Conservation (phyloP, 164 flowering plant genomes). For the Tetracentron sinense region DNA sequence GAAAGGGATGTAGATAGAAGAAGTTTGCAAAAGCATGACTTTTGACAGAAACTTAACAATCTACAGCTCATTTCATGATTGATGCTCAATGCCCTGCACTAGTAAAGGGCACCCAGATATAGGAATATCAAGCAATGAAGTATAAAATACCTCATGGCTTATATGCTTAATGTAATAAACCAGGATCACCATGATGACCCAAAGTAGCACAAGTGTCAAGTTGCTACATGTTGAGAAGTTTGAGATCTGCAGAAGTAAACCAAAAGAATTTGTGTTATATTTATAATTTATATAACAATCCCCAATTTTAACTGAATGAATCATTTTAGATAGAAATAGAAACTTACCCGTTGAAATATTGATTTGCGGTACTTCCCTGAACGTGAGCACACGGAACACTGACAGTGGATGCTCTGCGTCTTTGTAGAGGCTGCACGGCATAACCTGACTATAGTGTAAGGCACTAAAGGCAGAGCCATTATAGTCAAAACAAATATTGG, state of each 20-base stretch:
- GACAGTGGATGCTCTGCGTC: conserved; percentile 64
- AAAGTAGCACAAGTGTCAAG: conserved; percentile 74
- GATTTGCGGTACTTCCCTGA: conserved; percentile 89
- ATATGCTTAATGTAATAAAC: conserved; percentile 79
- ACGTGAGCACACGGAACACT: conserved; percentile 62
- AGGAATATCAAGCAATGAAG: not conserved
- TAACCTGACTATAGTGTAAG: conserved; percentile 73
- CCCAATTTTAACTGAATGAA: not conserved
- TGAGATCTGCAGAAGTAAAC: conserved; percentile 54
- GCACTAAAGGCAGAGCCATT: conserved; percentile 93
- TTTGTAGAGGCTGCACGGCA: conserved; percentile 71
- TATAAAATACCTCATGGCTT: conserved; percentile 59
- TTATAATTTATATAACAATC: not conserved
- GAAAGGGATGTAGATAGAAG: not conserved
- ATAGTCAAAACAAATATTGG: conserved; percentile 90
- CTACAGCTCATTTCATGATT: not conserved
- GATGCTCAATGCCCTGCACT: not conserved
- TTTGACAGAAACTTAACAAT: not conserved
- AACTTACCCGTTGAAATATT: conserved; percentile 60
- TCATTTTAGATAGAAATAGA: not conserved
- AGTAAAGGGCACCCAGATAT: not conserved
- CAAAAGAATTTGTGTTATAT: not conserved
- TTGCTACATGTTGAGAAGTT: conserved; percentile 83
- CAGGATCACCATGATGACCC: conserved; percentile 74
- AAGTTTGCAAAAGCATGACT: not conserved